Evolutionary conservation across 2,329 filamentous ascomycete species (phyloP).

Genomic region (Xylaria digitata): DNA sequence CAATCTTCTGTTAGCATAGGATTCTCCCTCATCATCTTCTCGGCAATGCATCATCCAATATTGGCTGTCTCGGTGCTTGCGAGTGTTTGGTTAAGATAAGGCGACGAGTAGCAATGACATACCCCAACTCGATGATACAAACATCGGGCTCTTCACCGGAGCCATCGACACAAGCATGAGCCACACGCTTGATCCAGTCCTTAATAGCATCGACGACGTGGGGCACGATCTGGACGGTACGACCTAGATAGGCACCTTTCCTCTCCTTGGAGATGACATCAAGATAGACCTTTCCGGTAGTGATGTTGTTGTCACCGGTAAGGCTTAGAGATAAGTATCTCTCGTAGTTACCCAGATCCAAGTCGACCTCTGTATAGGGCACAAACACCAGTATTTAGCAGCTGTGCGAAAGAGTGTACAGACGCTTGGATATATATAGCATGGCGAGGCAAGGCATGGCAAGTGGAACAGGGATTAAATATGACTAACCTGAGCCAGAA

Average conservation of each 20-base stretch:
- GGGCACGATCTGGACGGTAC: slow-evolving; percentile 90
- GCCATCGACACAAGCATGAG: slow-evolving; percentile 86
- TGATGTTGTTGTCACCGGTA: slow-evolving; percentile 92
- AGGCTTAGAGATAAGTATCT: slow-evolving; percentile 83
- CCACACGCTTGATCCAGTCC: slow-evolving; percentile 90
- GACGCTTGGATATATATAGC: not conserved
- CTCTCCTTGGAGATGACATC: slow-evolving; percentile 81
- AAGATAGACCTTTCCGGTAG: slow-evolving; percentile 95
- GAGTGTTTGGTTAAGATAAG: not conserved
- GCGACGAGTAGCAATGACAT: slow-evolving; percentile 5
- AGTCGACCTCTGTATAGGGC: slow-evolving; percentile 54
- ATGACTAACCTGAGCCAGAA: slow-evolving; percentile 64
- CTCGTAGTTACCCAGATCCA: slow-evolving; percentile 70
- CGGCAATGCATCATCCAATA: not conserved
- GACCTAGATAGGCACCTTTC: slow-evolving; percentile 82
- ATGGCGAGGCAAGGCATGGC: not conserved
- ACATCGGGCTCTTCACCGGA: slow-evolving; percentile 86
- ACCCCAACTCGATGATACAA: slow-evolving; percentile 73
- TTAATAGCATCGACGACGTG: slow-evolving; percentile 93
- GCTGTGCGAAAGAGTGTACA: not conserved
- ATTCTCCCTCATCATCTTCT: not conserved
- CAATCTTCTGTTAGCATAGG: slow-evolving; percentile 9
- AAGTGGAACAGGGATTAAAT: not conserved
- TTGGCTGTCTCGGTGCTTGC: not conserved
- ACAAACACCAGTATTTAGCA: slow-evolving; percentile 9